Base-by-base conservation (phyloP, 768 basidiomycete genomes). In the Leccinum boreale region DNA sequence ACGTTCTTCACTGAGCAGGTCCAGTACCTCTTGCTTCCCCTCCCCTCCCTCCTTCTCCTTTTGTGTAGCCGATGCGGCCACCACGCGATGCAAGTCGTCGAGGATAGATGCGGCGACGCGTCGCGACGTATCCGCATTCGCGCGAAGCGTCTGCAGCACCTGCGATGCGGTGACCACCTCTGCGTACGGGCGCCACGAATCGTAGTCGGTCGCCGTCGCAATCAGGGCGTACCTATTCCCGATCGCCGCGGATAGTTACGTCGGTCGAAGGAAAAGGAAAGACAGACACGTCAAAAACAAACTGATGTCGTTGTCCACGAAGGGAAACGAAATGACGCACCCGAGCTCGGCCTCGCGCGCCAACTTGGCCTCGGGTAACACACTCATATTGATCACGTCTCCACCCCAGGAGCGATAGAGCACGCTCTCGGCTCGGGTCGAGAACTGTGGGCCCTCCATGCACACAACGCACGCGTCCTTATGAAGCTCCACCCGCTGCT, bases 401-500 rank as follows among this genome's bases (percentile, higher is more conserved):
- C 85, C 92, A 9, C 96, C 96, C 90, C 92, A 95, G 49, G 81
- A 79, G 21, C 94, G 81, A 73, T 98, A 97, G 94, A 97, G 94
- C 66, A 82, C 66, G 67, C 92, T 94, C 81, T 99, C 96, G 17
- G 96, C 96, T 36, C 96, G 78, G n/a, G 96, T 99, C 55, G 94
- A 96, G 79, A 99, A 99, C 74, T 94, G 94, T 31, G 91, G 91
- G 50, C 95, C 95, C 70, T 98, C 94, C 93, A 98, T 98, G 69
- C 92, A 94, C 50, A 98, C 88, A 57, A 98, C 84, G 19, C 86
- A 89, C 79, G 88, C 94, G 28, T 84, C 88, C 52, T 82, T 85
- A 73, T 94, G 92, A 55, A 98, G 73, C 73, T 83, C 76, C 36
- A 87, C 84, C 1, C 79, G 44, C 36, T 39, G 17, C 81, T 10